phyloP scores from a whole-genome alignment of 371 early-diverging fungal species.

The Dinochytrium kinnereticum region DNA sequence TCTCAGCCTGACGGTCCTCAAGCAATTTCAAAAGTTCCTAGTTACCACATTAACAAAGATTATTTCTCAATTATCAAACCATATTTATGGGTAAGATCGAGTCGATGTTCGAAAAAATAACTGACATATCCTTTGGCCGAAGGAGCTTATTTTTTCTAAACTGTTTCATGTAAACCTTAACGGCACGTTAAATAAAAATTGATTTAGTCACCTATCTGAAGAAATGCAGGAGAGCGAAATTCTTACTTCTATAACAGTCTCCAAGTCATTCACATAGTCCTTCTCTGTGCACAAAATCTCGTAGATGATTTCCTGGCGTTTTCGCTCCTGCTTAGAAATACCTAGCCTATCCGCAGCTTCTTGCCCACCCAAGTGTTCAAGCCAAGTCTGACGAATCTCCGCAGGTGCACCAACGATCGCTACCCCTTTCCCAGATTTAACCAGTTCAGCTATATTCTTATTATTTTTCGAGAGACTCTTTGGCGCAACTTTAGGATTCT shows the following conservation, averaged over 20 bases:
- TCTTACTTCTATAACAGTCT: constrained; percentile 62
- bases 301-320: constrained; percentile 69
- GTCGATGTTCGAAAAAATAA: constrained; percentile 63
- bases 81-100: constrained; percentile 57
- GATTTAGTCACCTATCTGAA: too few species aligned
- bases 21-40: constrained; percentile 43
- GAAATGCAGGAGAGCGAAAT: too few species aligned
- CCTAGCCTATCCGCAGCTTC: constrained; percentile 46
- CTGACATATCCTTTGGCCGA: constrained; percentile 52
- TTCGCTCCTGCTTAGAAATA: constrained; percentile 45
- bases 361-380: constrained; percentile 48
- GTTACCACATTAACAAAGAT: background rate
- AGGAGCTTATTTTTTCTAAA: constrained; percentile 52
- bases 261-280: constrained; percentile 66
- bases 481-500: too few species aligned
- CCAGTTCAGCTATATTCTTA: background rate
- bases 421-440: constrained; percentile 14
- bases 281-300: constrained; percentile 69
- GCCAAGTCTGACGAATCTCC: constrained; percentile 41
- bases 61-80: constrained; percentile 23
- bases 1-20: constrained; percentile 38
- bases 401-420: constrained; percentile 42
- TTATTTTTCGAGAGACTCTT: background rate
- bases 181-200: too few species aligned
- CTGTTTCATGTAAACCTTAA: constrained; percentile 61